Evolutionary conservation across 331 rosid genomes (phyloP).

Genomic region (Malus hybrid): DNA sequence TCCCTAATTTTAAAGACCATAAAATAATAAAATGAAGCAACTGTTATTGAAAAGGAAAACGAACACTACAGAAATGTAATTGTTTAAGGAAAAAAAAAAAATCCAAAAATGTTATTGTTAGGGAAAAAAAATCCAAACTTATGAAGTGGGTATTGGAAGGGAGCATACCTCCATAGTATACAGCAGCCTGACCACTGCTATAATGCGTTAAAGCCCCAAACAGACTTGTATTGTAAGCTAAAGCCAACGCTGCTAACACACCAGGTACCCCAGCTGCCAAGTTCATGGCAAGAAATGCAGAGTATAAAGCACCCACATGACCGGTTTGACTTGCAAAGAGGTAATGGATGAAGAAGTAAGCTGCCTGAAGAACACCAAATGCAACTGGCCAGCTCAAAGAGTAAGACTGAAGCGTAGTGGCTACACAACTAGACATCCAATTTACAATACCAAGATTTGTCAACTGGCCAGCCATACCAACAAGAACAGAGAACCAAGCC

Average conservation of each 20-base stretch:
- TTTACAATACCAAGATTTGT: conserved; percentile 71
- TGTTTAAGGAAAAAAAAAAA: background rate
- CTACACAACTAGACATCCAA: conserved; percentile 84
- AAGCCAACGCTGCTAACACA: conserved; percentile 64
- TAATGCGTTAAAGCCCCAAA: conserved; percentile 93
- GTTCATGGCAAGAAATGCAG: conserved; percentile 94
- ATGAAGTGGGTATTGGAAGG: conserved; percentile 1
- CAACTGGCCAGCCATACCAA: conserved; percentile 91
- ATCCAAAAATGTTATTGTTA: no score
- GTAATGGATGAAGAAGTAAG: conserved; percentile 89
- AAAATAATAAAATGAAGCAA: background rate
- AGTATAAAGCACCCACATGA: conserved; percentile 86
- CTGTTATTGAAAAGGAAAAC: background rate
- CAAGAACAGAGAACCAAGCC: conserved; percentile 91
- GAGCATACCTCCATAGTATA: conserved; percentile 86
- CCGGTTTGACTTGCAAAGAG: conserved; percentile 98
- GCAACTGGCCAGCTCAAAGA: conserved; percentile 89
- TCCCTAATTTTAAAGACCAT: background rate
- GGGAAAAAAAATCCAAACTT: background rate
- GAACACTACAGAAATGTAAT: conserved; percentile 1
- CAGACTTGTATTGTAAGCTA: conserved; percentile 84
- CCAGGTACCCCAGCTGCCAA: conserved; percentile 93
- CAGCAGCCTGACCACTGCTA: conserved; percentile 97
- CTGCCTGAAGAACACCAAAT: conserved; percentile 71
- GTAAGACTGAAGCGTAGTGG: conserved; percentile 43